Evolutionary conservation across 164 flowering plant species (phyloP).

Genomic region (Chimonanthus salicifolius): DNA sequence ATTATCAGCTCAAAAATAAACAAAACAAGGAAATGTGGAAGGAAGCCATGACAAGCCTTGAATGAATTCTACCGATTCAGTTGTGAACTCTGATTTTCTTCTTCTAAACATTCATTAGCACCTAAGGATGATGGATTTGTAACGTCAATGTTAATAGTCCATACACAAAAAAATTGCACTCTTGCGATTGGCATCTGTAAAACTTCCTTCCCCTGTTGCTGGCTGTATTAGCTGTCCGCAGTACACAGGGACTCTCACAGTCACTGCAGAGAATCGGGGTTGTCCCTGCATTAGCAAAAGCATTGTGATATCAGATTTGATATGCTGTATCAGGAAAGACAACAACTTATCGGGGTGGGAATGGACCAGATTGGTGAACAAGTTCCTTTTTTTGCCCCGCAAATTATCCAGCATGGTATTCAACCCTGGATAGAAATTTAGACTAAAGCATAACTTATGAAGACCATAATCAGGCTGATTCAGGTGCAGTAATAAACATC

Average conservation of each 20-base stretch:
- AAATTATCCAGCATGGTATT: not conserved
- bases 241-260: constrained; percentile 60
- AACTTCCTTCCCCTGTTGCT: constrained; percentile 89
- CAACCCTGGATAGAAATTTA: not conserved
- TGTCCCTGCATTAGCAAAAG: constrained; percentile 44
- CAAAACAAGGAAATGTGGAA: not conserved
- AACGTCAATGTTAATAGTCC: not conserved
- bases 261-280: constrained; percentile 52
- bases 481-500: too few relatives aligned
- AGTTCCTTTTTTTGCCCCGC: not conserved
- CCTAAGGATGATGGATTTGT: not conserved
- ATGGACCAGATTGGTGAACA: not conserved
- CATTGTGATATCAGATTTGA: constrained; percentile 2
- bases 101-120: not conserved
- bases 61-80: not conserved
- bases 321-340: not conserved
- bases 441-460: not conserved
- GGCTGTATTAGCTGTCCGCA: constrained; percentile 81
- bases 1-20: not conserved
- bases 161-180: constrained; percentile 88
- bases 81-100: not conserved
- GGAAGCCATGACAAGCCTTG: not conserved
- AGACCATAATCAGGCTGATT: too few relatives aligned
- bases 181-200: constrained; percentile 68
- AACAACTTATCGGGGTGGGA: not conserved